Percentiles rank a stretch among this genome's conserved stretches.
Conservation (phyloP, 73 alveolate genomes). For the Effrenium voratum region DNA sequence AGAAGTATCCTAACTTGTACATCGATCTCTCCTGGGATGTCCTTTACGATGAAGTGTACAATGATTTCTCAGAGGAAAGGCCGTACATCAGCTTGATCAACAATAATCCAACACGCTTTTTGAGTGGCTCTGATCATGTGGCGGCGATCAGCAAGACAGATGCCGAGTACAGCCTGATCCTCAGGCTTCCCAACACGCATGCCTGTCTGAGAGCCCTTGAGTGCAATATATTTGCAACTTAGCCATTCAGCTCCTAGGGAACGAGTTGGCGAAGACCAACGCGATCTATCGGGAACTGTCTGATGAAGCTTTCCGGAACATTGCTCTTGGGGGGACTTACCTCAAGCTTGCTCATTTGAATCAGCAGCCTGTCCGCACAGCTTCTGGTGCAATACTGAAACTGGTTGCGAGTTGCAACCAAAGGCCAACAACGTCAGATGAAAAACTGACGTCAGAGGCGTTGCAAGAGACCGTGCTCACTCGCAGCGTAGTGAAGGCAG, state of each 20-base stretch:
- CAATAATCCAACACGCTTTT: conserved; percentile 46
- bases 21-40: conserved; percentile 85
- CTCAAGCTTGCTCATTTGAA: conserved; percentile 36
- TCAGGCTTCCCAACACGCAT: neutral
- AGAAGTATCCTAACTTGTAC: conserved; percentile 53
- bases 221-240: neutral
- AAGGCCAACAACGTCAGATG: no score
- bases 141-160: conserved; percentile 52
- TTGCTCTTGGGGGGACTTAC: conserved; percentile 87
- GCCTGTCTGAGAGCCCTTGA: no score
- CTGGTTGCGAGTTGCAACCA: no score
- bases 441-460: neutral
- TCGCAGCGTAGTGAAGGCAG: neutral
- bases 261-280: conserved; percentile 73
- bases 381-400: no score
- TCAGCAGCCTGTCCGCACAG: conserved; percentile 10
- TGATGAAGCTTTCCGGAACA: conserved; percentile 64
- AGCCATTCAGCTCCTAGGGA: neutral
- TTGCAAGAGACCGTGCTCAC: neutral
- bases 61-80: conserved; percentile 41
- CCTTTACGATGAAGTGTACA: conserved; percentile 52
- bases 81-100: conserved; percentile 66
- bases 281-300: conserved; percentile 62
- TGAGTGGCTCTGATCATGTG: conserved; percentile 88
- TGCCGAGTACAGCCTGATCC: conserved; percentile 7